These are phyloP conservation scores for Galerina marginata DNA, from an alignment of 768 basidiomycete genomes.

Conservation along the genomic window DNA sequence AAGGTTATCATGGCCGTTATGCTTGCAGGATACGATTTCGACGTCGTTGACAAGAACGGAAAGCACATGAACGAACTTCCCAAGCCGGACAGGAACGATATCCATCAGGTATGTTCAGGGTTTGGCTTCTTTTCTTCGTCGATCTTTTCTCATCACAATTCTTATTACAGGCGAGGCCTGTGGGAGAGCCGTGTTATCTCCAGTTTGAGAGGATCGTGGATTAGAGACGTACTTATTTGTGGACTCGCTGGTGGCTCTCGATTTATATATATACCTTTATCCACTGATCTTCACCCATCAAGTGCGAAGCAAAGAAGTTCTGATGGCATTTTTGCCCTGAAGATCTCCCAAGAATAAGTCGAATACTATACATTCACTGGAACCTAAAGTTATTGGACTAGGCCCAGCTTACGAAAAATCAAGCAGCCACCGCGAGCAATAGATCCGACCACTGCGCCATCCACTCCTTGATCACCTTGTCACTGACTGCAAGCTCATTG, in stretches of 20 bases:
- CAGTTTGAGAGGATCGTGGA: conserved; percentile 11
- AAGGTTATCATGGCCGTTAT: conserved; percentile 41
- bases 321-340: too few species aligned
- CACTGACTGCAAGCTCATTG: conserved; percentile 23
- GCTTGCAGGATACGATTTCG: conserved; percentile 35
- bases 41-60: conserved; percentile 36
- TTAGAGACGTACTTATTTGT: conserved; percentile 11
- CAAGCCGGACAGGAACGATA: conserved; percentile 35
- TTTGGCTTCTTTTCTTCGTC: neutral
- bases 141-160: neutral
- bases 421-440: conserved; percentile 14
- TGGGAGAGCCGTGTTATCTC: conserved; percentile 8
- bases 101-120: conserved; percentile 32
- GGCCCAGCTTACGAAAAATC: neutral
- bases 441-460: conserved; percentile 22
- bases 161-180: neutral
- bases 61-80: conserved; percentile 28
- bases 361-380: too few species aligned
- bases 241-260: too few species aligned
- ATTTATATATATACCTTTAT: too few species aligned
- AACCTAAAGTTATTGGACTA: neutral
- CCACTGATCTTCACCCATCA: too few species aligned
- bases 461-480: conserved; percentile 19
- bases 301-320: too few species aligned
- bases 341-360: too few species aligned